A percentile compares a stretch with the other conserved stretches of the same genome.
Conservation (phyloP, 1,139 yeast species). For the Taphrina confusa region DNA sequence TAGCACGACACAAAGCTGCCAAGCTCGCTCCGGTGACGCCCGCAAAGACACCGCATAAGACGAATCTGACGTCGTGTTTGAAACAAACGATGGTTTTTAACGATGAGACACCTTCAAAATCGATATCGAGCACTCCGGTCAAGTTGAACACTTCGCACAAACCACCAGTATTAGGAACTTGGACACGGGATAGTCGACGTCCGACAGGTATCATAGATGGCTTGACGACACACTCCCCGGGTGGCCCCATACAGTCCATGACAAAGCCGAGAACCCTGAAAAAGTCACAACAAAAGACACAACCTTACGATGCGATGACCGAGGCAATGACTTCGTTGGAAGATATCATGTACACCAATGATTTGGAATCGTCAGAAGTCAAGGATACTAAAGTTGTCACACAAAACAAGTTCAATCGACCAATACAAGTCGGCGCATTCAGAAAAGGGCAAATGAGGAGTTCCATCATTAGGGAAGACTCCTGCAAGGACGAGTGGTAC, state of each 20-base stretch:
- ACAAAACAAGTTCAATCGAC: slow-evolving; percentile 6
- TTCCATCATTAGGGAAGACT: slow-evolving; percentile 23
- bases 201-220: slow-evolving; percentile 35
- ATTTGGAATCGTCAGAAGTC: slow-evolving; percentile 3
- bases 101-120: slow-evolving; percentile 25
- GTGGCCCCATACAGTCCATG: not conserved
- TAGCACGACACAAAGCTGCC: slow-evolving; percentile 18
- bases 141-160: slow-evolving; percentile 28
- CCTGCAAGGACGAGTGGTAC: slow-evolving; percentile 30
- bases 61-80: slow-evolving; percentile 30
- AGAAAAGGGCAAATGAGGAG: slow-evolving; percentile 17
- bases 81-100: slow-evolving; percentile 22
- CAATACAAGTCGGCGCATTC: slow-evolving; percentile 26
- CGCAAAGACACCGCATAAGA: slow-evolving; percentile 14
- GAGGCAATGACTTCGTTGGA: slow-evolving; percentile 32
- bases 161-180: slow-evolving; percentile 35
- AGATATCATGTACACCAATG: slow-evolving; percentile 34
- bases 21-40: slow-evolving; percentile 22
- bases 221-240: slow-evolving; percentile 22
- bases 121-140: slow-evolving; percentile 3
- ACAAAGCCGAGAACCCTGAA: not conserved
- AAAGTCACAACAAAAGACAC: not conserved
- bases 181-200: slow-evolving; percentile 34
- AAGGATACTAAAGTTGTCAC: slow-evolving; percentile 14
- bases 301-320: slow-evolving; percentile 14